Percentiles rank a stretch among this genome's conserved stretches.
Evolutionary conservation across 2,329 filamentous ascomycete species (phyloP).

Genomic region (Pseudopyricularia cyperi): DNA sequence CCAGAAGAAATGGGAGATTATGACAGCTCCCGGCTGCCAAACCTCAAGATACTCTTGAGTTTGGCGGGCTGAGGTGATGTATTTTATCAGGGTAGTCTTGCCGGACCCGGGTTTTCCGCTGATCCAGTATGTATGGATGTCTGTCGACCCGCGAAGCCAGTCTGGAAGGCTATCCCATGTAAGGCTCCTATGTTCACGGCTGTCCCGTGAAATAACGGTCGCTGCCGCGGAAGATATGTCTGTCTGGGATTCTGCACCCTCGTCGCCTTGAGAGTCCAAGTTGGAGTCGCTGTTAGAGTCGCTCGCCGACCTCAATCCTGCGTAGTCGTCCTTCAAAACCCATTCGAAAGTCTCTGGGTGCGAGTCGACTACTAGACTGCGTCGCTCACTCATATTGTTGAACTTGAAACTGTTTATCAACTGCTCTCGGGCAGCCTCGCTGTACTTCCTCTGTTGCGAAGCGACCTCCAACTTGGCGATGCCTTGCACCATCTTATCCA

Average conservation of each 20-base stretch:
- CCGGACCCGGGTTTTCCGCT: conserved; percentile 18
- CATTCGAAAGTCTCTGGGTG: conserved; percentile 1
- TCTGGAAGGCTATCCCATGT: neutral
- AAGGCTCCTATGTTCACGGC: neutral
- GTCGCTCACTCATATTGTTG: conserved; percentile 7
- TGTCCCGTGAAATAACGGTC: neutral
- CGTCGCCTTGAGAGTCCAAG: too few species aligned
- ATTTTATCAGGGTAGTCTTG: conserved; percentile 19
- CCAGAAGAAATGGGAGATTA: conserved; percentile 18
- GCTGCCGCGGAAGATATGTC: too few species aligned
- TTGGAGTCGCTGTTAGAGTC: too few species aligned
- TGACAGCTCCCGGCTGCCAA: conserved; percentile 7
- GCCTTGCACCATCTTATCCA: neutral
- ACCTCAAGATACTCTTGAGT: conserved; percentile 7
- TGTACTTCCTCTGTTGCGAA: too few species aligned
- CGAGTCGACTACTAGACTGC: conserved; percentile 4
- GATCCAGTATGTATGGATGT: conserved; percentile 14
- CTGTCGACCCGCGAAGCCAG: neutral
- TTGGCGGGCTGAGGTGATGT: conserved; percentile 8
- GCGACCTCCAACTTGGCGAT: neutral
- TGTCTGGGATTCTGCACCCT: too few species aligned
- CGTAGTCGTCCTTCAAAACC: neutral
- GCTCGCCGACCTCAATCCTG: too few species aligned
- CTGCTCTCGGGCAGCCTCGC: neutral
- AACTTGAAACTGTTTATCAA: conserved; percentile 7